A percentile compares a stretch with the other conserved stretches of the same genome.
Conservation (phyloP, 2,329 filamentous ascomycete species). For the Botrytis squamosa region DNA sequence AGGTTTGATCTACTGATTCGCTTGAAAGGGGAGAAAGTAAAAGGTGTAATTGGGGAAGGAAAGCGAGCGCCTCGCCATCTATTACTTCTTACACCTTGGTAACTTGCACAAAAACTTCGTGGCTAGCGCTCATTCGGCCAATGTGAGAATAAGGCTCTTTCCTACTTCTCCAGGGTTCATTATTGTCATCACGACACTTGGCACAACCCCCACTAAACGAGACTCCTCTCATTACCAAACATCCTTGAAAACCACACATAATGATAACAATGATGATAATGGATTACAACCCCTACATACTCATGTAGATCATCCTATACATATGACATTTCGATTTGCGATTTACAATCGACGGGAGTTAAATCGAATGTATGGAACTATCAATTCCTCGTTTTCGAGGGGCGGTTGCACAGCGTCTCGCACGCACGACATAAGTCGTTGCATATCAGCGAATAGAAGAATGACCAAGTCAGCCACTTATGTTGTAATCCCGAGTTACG, state of each 20-base stretch:
- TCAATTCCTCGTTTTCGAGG: not conserved
- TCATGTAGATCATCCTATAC: conserved; percentile 5
- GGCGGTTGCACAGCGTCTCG: not conserved
- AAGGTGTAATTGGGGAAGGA: not conserved
- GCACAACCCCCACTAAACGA: not conserved
- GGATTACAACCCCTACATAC: not conserved
- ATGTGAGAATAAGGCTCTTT: not conserved
- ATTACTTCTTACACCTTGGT: not conserved
- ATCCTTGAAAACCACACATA: not conserved
- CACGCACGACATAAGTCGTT: not conserved
- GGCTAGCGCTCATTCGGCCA: not conserved
- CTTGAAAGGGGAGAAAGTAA: not conserved
- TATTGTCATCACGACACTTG: conserved; percentile 1
- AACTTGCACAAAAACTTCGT: conserved; percentile 6
- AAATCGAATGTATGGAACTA: not conserved
- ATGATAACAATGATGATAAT: not conserved
- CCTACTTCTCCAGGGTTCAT: not conserved
- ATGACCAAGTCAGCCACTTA: not conserved
- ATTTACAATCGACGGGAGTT: not conserved
- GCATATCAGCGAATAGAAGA: conserved; percentile 3
- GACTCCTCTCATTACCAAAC: not conserved
- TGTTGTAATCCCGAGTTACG: conserved; percentile 8
- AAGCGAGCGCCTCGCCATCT: not conserved
- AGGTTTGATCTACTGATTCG: not conserved
- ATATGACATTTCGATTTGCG: conserved; percentile 6